Conservation (phyloP, 2,329 filamentous ascomycete species). For the Sporothrix variecibatus region DNA sequence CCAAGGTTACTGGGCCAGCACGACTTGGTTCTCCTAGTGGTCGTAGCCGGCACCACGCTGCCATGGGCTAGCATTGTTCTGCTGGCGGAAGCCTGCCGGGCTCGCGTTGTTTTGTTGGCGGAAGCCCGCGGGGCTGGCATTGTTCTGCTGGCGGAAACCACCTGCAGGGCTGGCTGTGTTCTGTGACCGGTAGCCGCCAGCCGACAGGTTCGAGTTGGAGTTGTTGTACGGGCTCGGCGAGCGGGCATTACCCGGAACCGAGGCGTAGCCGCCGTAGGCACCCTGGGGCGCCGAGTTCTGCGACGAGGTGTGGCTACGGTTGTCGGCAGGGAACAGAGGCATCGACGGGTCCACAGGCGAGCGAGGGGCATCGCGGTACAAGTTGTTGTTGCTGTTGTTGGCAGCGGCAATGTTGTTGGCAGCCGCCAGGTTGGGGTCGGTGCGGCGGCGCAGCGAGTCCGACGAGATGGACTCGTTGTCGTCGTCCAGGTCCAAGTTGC, state of each 20-base stretch:
- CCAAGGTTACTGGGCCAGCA: background rate
- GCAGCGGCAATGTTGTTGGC: conserved; percentile 8
- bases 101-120: conserved; percentile 34
- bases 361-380: conserved; percentile 40
- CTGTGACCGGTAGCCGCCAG: conserved; percentile 40
- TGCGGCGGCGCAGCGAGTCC: conserved; percentile 53
- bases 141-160: conserved; percentile 33
- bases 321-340: conserved; percentile 51
- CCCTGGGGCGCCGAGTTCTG: conserved; percentile 26
- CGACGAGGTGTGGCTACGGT: conserved; percentile 37
- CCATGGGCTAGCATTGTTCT: conserved; percentile 49
- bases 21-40: conserved; percentile 28
- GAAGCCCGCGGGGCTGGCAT: conserved; percentile 37
- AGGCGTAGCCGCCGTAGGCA: conserved; percentile 16
- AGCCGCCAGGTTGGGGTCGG: conserved; percentile 33
- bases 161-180: conserved; percentile 43
- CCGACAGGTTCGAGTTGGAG: conserved; percentile 32
- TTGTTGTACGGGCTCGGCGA: conserved; percentile 37
- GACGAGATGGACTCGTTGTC: conserved; percentile 69
- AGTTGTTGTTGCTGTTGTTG: conserved; percentile 33
- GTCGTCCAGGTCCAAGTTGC: conserved; percentile 67
- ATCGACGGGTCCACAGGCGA: conserved; percentile 54
- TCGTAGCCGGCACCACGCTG: conserved; percentile 60
- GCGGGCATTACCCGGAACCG: conserved; percentile 29
- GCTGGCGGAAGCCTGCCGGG: conserved; percentile 35